phyloP scores from a whole-genome alignment of 345 rosid species.

The Psidium guajava region DNA sequence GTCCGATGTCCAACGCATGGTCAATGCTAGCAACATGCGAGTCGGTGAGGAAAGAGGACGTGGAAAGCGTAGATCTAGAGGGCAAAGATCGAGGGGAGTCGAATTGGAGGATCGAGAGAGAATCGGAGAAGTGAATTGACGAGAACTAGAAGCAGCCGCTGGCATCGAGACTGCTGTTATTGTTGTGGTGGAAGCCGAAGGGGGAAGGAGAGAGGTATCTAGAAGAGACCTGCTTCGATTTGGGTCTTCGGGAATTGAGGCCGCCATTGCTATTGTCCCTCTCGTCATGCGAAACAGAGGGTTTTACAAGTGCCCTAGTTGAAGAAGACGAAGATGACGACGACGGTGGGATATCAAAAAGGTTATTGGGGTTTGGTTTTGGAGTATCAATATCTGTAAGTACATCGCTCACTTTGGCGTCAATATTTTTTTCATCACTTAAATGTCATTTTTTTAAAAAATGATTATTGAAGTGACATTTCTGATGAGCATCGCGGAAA shows the following conservation, averaged over 20 bases:
- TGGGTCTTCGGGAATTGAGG: constrained; percentile 30
- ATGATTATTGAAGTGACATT: too few species aligned
- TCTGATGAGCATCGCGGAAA: too few species aligned
- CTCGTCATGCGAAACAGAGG: neutral
- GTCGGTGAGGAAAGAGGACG: too few species aligned
- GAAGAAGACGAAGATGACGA: neutral
- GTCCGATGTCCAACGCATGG: too few species aligned
- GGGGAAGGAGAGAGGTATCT: constrained; percentile 77
- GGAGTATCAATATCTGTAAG: too few species aligned
- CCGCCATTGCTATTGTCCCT: neutral
- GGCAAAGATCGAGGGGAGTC: neutral
- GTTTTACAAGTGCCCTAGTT: neutral
- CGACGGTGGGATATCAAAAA: neutral
- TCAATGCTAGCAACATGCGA: too few species aligned
- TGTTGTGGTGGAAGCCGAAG: constrained; percentile 22
- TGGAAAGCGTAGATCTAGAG: too few species aligned
- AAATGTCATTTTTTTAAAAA: too few species aligned
- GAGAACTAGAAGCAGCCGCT: constrained; percentile 27
- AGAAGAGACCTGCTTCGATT: constrained; percentile 71
- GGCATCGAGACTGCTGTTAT: constrained; percentile 16
- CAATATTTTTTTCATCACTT: too few species aligned
- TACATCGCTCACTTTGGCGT: too few species aligned
- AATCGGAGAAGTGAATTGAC: constrained; percentile 51
- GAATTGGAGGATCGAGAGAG: constrained; percentile 40
- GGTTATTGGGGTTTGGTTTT: neutral